phyloP scores from a whole-genome alignment of 1,284 basidiomycete genomes.

The Schizophyllum commune region DNA sequence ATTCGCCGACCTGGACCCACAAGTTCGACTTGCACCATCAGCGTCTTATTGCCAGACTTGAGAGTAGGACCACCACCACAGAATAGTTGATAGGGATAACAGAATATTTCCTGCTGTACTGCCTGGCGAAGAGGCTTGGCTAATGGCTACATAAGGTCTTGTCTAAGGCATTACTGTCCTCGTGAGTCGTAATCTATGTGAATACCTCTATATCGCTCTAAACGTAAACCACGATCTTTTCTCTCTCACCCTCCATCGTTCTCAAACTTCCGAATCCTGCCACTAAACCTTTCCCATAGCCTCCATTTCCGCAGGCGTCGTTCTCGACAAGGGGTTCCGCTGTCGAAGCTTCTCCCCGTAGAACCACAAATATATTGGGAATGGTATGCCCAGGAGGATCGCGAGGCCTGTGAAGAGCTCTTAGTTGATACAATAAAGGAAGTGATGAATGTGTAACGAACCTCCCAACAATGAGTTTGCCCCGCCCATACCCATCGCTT shows the following conservation, averaged over 20 bases:
- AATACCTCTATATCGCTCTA: too few relatives aligned
- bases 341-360: slow-evolving; percentile 43
- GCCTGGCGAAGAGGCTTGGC: too few relatives aligned
- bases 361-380: slow-evolving; percentile 59
- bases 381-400: slow-evolving; percentile 51
- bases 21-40: background rate
- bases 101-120: too few relatives aligned
- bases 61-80: too few relatives aligned
- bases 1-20: background rate
- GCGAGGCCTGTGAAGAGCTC: slow-evolving; percentile 21
- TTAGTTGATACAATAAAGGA: background rate
- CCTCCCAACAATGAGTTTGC: slow-evolving; percentile 41
- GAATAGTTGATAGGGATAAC: too few relatives aligned
- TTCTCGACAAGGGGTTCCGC: background rate
- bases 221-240: too few relatives aligned
- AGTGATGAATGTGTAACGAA: slow-evolving; percentile 13
- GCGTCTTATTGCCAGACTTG: too few relatives aligned
- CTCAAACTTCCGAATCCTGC: too few relatives aligned
- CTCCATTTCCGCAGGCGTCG: background rate
- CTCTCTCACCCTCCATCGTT: too few relatives aligned
- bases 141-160: too few relatives aligned
- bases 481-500: slow-evolving; percentile 51
- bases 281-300: background rate
- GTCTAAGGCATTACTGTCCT: too few relatives aligned
- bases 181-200: too few relatives aligned